Percentiles rank a stretch among this genome's conserved stretches.
phyloP scores from a whole-genome alignment of 2,329 filamentous ascomycete species.

The Neonectria neomacrospora region DNA sequence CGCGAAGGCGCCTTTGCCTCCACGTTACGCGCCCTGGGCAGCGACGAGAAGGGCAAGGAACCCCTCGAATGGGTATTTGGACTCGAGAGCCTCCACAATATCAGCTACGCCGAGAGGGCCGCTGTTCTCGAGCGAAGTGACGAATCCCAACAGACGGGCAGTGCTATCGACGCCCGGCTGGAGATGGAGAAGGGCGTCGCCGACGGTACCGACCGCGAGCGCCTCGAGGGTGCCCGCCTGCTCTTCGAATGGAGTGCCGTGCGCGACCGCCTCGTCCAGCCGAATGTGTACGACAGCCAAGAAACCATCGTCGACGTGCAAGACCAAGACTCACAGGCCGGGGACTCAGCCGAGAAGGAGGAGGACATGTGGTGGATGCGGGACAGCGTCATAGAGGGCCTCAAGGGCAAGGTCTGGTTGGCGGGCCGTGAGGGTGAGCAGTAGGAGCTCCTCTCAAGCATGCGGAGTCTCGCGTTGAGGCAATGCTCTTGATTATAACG shows the following conservation, averaged over 20 bases:
- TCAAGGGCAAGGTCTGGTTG: conserved; percentile 67
- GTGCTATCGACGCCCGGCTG: conserved; percentile 76
- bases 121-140: conserved; percentile 66
- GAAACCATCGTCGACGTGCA: conserved; percentile 47
- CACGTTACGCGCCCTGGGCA: conserved; percentile 78
- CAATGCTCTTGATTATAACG: neutral
- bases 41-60: conserved; percentile 45
- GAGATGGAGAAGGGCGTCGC: conserved; percentile 66
- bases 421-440: conserved; percentile 53
- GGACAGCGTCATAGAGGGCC: conserved; percentile 63
- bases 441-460: conserved; percentile 26
- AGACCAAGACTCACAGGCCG: conserved; percentile 31
- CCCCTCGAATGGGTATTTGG: conserved; percentile 81
- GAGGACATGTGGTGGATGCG: conserved; percentile 64
- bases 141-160: conserved; percentile 60
- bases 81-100: conserved; percentile 64
- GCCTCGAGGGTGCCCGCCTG: conserved; percentile 61
- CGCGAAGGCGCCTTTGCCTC: conserved; percentile 77
- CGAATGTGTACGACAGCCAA: conserved; percentile 48
- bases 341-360: conserved; percentile 36
- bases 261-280: conserved; percentile 50
- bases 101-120: conserved; percentile 73
- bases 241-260: conserved; percentile 68
- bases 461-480: neutral
- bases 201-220: conserved; percentile 53